Evolutionary conservation across 805 yeast species (phyloP), one percentile per base, ranked within the genome.

Genomic region (Saturnispora diversa): DNA sequence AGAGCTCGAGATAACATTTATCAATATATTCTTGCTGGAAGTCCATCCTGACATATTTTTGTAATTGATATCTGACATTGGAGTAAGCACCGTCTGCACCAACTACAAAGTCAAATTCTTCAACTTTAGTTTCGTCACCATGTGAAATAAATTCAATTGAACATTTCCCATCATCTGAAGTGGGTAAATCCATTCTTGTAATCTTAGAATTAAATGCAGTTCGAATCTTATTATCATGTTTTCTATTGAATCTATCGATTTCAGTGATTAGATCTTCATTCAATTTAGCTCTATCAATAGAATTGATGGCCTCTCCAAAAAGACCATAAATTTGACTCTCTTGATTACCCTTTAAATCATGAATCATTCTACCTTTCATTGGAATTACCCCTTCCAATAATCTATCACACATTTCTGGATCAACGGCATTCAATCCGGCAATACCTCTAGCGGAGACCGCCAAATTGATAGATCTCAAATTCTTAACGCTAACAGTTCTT

Each of bases 11-110:
- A 55, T 88, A 88, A 51, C 83, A 80, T 68, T 81, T 80, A 54
- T 84, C 92, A 46, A 88, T 80, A 56, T 80, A 87, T 53, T 82
- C 78, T 58, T 86, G 95, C 12, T 67, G 53, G 50, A 68, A 76
- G 56, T 82, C 75, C 84, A 85, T 76, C 39, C 90, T 66, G 50
- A 75, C 68, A 19, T 65, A 62, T 49, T 77, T 74, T 58, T 80
- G 87, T 53, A 88, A 56, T 48, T 77, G 83, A 36, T 69, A 67
- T 43, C 96, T 71, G 19, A 81, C 77, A 43, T 73, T 73, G 2
- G 95, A 84, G 58, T 74, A 81, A 1, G 92, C 73, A 2, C 97
- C 97, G 57, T 88, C 97, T 19, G 87, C 77, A 12, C 96, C 97
- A 37, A 88, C 64, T 9, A 84, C 65, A 41, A 75, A 74, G 55